phyloP scores from a whole-genome alignment of 192 early-diverging fungal species.

The Diversispora eburnea region DNA sequence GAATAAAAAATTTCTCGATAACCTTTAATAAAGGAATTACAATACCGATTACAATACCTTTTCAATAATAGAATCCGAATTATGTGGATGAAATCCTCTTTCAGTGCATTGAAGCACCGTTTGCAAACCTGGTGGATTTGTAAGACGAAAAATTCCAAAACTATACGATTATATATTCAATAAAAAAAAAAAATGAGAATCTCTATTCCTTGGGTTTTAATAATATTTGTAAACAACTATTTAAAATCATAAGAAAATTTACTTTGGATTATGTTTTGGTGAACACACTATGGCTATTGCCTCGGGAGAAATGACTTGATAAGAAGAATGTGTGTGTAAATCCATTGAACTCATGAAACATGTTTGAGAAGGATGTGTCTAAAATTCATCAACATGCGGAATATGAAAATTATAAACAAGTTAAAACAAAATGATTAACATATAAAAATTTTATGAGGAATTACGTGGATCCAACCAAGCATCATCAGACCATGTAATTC shows the following conservation, averaged over 20 bases:
- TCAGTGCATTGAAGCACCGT: constrained; percentile 68
- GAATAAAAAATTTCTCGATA: not conserved
- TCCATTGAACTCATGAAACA: constrained; percentile 94
- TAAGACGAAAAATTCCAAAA: constrained; percentile 81
- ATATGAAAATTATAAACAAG: not conserved
- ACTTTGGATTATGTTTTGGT: constrained; percentile 64
- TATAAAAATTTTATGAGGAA: not conserved
- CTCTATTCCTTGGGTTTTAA: not conserved
- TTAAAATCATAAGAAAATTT: constrained; percentile 23
- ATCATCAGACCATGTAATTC: constrained; percentile 72
- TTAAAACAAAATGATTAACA: constrained; percentile 8
- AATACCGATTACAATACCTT: constrained; percentile 37
- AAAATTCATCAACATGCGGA: constrained; percentile 6
- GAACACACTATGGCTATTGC: constrained; percentile 91
- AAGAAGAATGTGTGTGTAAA: constrained; percentile 87
- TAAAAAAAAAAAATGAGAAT: not conserved
- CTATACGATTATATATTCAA: constrained; percentile 28
- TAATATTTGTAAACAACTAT: not conserved
- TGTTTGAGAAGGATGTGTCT: constrained; percentile 89
- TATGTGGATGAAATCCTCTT: constrained; percentile 81
- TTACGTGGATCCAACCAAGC: constrained; percentile 85
- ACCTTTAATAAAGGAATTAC: not conserved
- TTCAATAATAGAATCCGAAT: constrained; percentile 51
- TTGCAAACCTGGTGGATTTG: constrained; percentile 81
- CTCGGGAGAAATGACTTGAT: constrained; percentile 87